Evolutionary conservation across 2,329 filamentous ascomycete species (phyloP).

Genomic region (Xylariomycetidae sp.): DNA sequence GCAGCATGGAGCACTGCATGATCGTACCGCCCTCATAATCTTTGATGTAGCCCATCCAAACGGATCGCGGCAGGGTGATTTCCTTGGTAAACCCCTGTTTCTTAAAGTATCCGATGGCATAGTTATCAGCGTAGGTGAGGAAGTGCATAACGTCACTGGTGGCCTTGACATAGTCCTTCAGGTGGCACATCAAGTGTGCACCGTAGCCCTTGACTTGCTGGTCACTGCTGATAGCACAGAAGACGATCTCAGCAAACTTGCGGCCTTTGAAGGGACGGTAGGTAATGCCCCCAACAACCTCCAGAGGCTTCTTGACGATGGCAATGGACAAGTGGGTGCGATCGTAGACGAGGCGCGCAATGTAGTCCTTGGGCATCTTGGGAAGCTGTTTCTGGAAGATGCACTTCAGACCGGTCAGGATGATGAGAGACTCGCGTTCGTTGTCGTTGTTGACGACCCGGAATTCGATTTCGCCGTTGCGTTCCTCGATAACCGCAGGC

Average conservation of each 20-base stretch:
- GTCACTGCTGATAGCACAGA: constrained; percentile 94
- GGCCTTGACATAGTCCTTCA: constrained; percentile 97
- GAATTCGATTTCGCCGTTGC: constrained; percentile 91
- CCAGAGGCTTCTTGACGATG: constrained; percentile 92
- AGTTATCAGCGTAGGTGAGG: constrained; percentile 96
- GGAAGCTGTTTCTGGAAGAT: constrained; percentile 98
- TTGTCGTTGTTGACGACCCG: constrained; percentile 97
- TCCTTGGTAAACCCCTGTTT: constrained; percentile 99
- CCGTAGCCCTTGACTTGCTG: constrained; percentile 99
- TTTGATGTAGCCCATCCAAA: constrained; percentile 99
- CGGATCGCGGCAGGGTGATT: constrained; percentile 80
- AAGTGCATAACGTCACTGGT: constrained; percentile 98
- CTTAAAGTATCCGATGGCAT: constrained; percentile 98
- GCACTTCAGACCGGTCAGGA: constrained; percentile 91
- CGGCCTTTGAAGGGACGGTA: constrained; percentile 91
- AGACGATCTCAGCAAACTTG: constrained; percentile 95
- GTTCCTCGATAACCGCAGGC: constrained; percentile 89
- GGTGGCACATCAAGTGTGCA: constrained; percentile 93
- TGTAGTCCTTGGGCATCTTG: constrained; percentile 99
- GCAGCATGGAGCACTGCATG: constrained; percentile 98
- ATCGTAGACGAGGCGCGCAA: constrained; percentile 94
- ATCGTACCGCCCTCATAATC: constrained; percentile 98
- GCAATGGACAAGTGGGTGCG: constrained; percentile 93
- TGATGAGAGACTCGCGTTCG: constrained; percentile 79
- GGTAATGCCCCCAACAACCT: constrained; percentile 95